Evolutionary conservation across 495 filamentous ascomycete species (phyloP).

Genomic region (Sporormia fimetaria): DNA sequence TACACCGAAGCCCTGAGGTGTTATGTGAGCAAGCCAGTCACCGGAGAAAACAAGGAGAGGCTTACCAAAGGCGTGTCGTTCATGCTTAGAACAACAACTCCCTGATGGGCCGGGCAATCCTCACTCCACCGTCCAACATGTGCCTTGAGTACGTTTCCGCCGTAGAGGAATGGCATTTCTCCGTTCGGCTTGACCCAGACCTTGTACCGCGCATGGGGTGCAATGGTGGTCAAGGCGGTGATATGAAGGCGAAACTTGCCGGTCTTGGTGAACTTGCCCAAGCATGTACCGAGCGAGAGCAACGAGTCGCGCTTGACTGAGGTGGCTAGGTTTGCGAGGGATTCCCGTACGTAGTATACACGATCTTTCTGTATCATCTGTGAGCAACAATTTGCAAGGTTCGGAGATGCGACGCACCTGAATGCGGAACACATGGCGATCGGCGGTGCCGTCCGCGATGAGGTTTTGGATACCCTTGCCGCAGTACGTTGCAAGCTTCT

Average conservation of each 20-base stretch:
- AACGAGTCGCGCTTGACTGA: conserved; percentile 66
- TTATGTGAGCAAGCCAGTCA: not conserved
- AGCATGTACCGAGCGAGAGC: conserved; percentile 70
- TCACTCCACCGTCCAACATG: conserved; percentile 83
- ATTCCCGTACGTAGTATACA: conserved; percentile 80
- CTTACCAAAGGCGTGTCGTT: conserved; percentile 60
- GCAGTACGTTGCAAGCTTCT: conserved; percentile 76
- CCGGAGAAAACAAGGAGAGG: conserved; percentile 1
- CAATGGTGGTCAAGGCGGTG: conserved; percentile 74
- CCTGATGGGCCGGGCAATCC: conserved; percentile 71
- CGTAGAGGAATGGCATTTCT: conserved; percentile 90
- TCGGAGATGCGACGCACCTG: conserved; percentile 2
- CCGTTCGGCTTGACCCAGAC: conserved; percentile 93
- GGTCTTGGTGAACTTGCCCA: conserved; percentile 60
- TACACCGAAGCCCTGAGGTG: conserved; percentile 60
- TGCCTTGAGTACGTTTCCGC: conserved; percentile 78
- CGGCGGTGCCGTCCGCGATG: conserved; percentile 54
- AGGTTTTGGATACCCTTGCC: conserved; percentile 68
- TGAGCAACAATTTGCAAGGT: not conserved
- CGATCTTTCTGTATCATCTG: conserved; percentile 34
- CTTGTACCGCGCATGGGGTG: conserved; percentile 82
- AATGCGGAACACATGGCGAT: conserved; percentile 71
- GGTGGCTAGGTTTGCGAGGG: conserved; percentile 82
- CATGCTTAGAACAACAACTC: conserved; percentile 66
- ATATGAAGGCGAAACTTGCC: conserved; percentile 80